Base-by-base conservation (phyloP, 169 alveolate species). In the Eimeria sp. region DNA sequence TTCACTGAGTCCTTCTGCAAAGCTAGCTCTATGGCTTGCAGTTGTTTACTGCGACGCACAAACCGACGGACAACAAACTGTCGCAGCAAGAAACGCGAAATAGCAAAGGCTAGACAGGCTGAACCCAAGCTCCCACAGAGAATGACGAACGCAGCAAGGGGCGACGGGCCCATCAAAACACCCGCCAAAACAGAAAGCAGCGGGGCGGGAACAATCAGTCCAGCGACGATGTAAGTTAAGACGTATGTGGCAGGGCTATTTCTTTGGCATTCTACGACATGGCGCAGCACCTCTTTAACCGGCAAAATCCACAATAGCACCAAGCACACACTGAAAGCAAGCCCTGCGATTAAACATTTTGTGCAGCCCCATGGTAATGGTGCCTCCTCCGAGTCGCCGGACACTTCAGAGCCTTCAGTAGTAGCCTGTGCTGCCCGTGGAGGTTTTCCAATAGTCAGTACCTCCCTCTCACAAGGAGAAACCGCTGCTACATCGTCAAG, bases 141-240 rank as follows among this genome's bases (percentile, higher is more conserved):
- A 87, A 87, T 87, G 70, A 87, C 94, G 34, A 87, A 9, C 22
- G 54, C 94, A 20, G 94, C 94, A 34, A 43, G 94, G 18, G 34
- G 78, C 14, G 94, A 65, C 20, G 94, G 94, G 0, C 94, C 94
- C 94, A 87, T 63, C 83, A 87, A 87, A 16, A 87, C 83, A 34
- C 94, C 94, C 3, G 94, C 94, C 82, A 87, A 45, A 54, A 87
- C 94, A 20, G 94, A 87, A 61, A 87, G 94, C 94, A 87, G 63
- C 65, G 94, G 94, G 25, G 94, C 94, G 54, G 94, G 94, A 16
- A 87, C 67, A 49, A 61, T 43, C 45, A 87, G 67, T 49, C 94
- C 94, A 25, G 94, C 94, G 45, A 87, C 47, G 94, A 87, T 63
- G 82, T 87, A 87, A 6, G 94, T 87, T 2, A 87, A 30, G 84